A percentile compares a stretch with the other conserved stretches of the same genome.
Evolutionary conservation across 1,139 yeast species (phyloP).

Genomic region (Yamadazyma pseudoaaseri): DNA sequence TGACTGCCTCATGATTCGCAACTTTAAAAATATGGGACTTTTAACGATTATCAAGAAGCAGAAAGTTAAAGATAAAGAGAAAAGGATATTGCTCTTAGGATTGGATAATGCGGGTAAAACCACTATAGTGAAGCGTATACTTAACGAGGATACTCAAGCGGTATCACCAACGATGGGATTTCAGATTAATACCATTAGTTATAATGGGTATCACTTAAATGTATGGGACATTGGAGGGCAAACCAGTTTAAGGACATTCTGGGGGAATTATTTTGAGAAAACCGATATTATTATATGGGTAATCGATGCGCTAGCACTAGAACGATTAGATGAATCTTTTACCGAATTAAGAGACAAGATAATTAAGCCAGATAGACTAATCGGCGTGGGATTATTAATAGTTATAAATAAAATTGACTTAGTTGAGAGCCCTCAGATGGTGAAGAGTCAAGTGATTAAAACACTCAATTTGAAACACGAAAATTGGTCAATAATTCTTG

Average conservation of each 20-base stretch:
- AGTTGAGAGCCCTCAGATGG: constrained; percentile 19
- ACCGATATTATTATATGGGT: constrained; percentile 91
- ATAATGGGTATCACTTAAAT: constrained; percentile 35
- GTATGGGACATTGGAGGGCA: constrained; percentile 94
- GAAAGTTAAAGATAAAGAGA: constrained; percentile 73
- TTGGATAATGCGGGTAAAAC: constrained; percentile 91
- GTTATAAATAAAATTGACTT: constrained; percentile 60
- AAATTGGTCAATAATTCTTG: constrained; percentile 37
- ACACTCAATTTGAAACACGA: constrained; percentile 21
- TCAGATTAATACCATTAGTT: constrained; percentile 44
- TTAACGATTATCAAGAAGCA: constrained; percentile 80
- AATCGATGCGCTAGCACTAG: constrained; percentile 66
- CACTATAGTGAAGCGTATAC: constrained; percentile 65
- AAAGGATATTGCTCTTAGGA: constrained; percentile 74
- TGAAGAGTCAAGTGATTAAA: constrained; percentile 18
- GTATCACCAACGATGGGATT: constrained; percentile 55
- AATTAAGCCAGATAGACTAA: constrained; percentile 63
- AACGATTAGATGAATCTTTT: constrained; percentile 64
- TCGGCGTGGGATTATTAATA: constrained; percentile 61
- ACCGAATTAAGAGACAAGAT: constrained; percentile 60
- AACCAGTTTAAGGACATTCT: constrained; percentile 69
- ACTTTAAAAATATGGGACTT: constrained; percentile 62
- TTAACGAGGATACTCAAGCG: constrained; percentile 43
- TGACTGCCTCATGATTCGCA: constrained; percentile 13
- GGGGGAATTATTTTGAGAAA: constrained; percentile 89